A percentile compares a stretch with the other conserved stretches of the same genome.
These are phyloP conservation scores for Hirsutella minnesotensis DNA, from an alignment of 2,329 filamentous ascomycete genomes.

Conservation along the genomic window DNA sequence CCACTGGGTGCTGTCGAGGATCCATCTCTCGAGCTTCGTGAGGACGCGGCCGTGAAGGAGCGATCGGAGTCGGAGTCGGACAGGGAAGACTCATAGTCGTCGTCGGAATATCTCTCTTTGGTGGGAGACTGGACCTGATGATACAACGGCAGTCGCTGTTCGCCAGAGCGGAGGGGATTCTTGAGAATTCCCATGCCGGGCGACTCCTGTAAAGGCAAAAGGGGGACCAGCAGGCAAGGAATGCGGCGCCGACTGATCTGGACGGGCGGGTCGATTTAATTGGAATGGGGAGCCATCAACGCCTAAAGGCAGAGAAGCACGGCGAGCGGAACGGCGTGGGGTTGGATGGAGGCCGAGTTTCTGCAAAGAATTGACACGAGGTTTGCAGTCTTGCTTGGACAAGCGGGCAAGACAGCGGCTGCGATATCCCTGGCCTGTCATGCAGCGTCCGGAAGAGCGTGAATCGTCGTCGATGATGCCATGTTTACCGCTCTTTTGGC, in stretches of 20 bases:
- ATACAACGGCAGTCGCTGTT: slow-evolving; percentile 39
- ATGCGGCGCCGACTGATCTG: neutral
- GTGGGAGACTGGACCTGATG: slow-evolving; percentile 27
- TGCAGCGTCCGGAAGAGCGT: neutral
- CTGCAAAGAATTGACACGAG: too few species aligned
- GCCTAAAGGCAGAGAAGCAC: too few species aligned
- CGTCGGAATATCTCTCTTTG: slow-evolving; percentile 41
- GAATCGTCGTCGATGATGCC: neutral
- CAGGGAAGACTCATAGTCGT: slow-evolving; percentile 34
- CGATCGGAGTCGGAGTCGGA: slow-evolving; percentile 32
- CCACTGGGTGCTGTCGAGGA: slow-evolving; percentile 30
- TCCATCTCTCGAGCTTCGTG: slow-evolving; percentile 41
- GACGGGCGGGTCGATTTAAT: neutral
- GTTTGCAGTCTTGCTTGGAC: too few species aligned
- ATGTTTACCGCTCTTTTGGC: neutral
- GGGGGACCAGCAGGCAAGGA: neutral
- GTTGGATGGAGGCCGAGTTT: too few species aligned
- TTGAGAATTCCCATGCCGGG: slow-evolving; percentile 37
- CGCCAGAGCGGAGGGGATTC: slow-evolving; percentile 34
- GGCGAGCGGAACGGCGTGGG: too few species aligned
- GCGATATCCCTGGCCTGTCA: too few species aligned
- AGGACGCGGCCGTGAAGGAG: slow-evolving; percentile 31
- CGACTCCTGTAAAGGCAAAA: neutral
- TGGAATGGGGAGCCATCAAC: neutral
- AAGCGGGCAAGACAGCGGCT: too few species aligned